Base-by-base conservation (phyloP, 306 rosid species). In the Malus orientalis region DNA sequence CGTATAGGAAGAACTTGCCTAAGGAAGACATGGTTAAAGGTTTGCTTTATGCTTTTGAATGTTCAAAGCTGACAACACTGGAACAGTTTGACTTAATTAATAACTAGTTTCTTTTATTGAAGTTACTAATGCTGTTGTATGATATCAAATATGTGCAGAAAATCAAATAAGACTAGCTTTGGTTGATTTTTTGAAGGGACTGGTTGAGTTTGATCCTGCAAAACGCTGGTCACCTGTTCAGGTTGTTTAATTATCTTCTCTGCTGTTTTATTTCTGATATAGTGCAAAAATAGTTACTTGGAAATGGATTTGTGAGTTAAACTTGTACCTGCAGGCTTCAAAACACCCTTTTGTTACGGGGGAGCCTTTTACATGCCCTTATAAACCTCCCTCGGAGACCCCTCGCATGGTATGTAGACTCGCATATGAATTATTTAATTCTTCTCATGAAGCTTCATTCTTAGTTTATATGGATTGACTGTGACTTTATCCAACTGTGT, bases 141-240 rank as follows among this genome's bases (percentile, higher is more conserved):
- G 71, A 67, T 85, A 66, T 81, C 18, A 64, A 81, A 84, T 86
- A 79, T 74, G 62, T 82, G 61, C 94, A 96, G 99, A 96, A 85
- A 85, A 87, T 85, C 97, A 89, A 88, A 81, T 85, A 77, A 88
- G 99, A 33, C 70, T 88, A 80, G 99, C 99, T 74, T 91, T 96
- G 76, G 84, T 96, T 86, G 99, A 96, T 85, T 96, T 96, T 80
- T 80, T 96, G 79, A 89, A 86, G 89, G 99, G 99, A 60, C 97
- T 96, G 38, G 96, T 96, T 79, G 98, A 96, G 83, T 89, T 96
- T 70, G 98, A 96, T 82, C 99, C 99, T 78, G 87, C 93, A 73
- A 96, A 92, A 78, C 94, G 99, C 77, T 96, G 99, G 99, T 96
- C 99, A 23, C 99, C 99, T 63, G 82, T 89, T 82, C 99, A 96